Evolutionary conservation across 768 basidiomycete species (phyloP), one percentile per base, ranked within the genome.

Genomic region (Krasilnikovozyma curviuscula): DNA sequence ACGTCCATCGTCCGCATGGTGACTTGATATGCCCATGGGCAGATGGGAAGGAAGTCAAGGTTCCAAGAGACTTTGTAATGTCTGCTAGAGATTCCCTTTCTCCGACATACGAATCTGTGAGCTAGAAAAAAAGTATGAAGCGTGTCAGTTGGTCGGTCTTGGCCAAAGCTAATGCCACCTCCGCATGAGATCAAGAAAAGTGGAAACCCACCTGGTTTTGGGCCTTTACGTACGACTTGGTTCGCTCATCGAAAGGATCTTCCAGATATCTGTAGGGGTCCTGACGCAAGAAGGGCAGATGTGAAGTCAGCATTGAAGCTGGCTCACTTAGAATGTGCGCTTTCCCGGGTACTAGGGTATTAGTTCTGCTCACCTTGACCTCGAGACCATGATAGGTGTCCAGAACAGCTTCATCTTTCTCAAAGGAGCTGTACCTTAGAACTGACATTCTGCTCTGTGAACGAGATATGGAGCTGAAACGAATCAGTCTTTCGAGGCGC

Each of bases 221-320:
- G 30, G 50, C 35, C 8, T 29, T 30, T 4, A 52, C 50, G 24
- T 46, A 52, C 6, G 25, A 31, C 32, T 42, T 31, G 19, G 50
- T 52, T 23, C 35, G 39, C 3, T 45, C 18, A 24, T 44, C 50
- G n/a, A 52, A 46, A 1, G 50, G 21, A 25, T 52, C 50, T 31
- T 52, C 50, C 25, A 52, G 44, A 23, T 52, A 40, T 31, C 50
- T 37, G 31, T 46, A 46, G 25, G 44, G 13, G 25, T 46, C 44
- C 44, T 46, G 19, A 4, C 23, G 19, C 28, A 31, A 23, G 28
- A 27, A 46, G 32, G 13, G 19, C 13, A 25, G 38, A 18, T 37
- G 23, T 4, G 18, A 7, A 4, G 35, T 23, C 4, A 37, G 18
- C 35, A 18, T 12, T 34, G 13, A 34, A 34, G 18, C 33, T 18